Percentiles rank a stretch among this genome's conserved stretches.
These are phyloP conservation scores for Phytophthora citrophthora DNA, from an alignment of 352 stramenopile genomes.

Conservation along the genomic window DNA sequence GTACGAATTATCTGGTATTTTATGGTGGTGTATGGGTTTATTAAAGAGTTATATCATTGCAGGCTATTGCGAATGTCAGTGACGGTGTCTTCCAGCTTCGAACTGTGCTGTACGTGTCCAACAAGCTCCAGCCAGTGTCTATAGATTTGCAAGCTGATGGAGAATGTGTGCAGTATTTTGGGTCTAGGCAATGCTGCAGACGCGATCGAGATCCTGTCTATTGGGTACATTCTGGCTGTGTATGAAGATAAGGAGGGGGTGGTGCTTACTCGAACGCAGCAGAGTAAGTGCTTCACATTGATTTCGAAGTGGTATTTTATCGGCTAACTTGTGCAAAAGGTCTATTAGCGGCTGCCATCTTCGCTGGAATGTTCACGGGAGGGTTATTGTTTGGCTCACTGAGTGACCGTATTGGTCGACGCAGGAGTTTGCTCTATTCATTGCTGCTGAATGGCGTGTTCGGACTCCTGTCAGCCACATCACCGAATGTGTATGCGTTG, in stretches of 20 bases:
- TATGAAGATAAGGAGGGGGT: slow-evolving; percentile 79
- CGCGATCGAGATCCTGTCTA: slow-evolving; percentile 91
- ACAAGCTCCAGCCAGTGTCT: too few species aligned
- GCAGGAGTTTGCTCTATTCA: slow-evolving; percentile 74
- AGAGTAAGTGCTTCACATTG: slow-evolving; percentile 42
- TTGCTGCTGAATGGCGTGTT: slow-evolving; percentile 85
- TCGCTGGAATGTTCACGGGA: slow-evolving; percentile 91
- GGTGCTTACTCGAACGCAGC: slow-evolving; percentile 50
- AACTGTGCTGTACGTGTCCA: slow-evolving; percentile 59
- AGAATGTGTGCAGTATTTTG: slow-evolving; percentile 55
- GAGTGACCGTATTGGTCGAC: slow-evolving; percentile 80
- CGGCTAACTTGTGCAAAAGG: slow-evolving; percentile 35
- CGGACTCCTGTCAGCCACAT: slow-evolving; percentile 73
- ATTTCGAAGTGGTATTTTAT: too few species aligned
- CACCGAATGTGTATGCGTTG: slow-evolving; percentile 67
- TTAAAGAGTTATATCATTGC: not conserved
- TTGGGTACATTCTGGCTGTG: slow-evolving; percentile 91
- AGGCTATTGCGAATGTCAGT: slow-evolving; percentile 61
- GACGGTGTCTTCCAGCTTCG: slow-evolving; percentile 77
- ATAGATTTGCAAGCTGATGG: not conserved
- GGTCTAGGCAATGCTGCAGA: slow-evolving; percentile 88
- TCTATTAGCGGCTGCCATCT: slow-evolving; percentile 85
- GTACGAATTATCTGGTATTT: slow-evolving; percentile 3
- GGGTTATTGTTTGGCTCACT: slow-evolving; percentile 79
- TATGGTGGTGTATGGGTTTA: not conserved